A percentile compares a stretch with the other conserved stretches of the same genome.
phyloP scores from a whole-genome alignment of 2,329 filamentous ascomycete genomes.

The Periconia digitata region DNA sequence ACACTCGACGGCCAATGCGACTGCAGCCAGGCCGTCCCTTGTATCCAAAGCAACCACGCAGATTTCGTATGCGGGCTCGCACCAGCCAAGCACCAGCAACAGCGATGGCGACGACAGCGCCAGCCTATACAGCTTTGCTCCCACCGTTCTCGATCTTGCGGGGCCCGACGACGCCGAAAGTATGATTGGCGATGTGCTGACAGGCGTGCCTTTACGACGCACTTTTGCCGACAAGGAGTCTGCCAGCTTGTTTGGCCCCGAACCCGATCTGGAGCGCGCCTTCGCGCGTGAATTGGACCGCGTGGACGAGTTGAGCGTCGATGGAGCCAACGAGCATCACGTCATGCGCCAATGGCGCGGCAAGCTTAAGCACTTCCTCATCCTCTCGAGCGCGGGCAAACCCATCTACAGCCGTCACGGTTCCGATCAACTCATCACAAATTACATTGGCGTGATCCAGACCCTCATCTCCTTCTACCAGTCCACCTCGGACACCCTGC shows the following conservation, averaged over 20 bases:
- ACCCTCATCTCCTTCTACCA: slow-evolving; percentile 98
- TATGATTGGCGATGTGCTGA: slow-evolving; percentile 72
- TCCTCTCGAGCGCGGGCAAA: slow-evolving; percentile 93
- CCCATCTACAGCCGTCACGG: slow-evolving; percentile 97
- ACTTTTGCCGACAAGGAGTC: slow-evolving; percentile 57
- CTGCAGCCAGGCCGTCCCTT: slow-evolving; percentile 46
- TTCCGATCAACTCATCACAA: slow-evolving; percentile 84
- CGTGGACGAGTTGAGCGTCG: slow-evolving; percentile 61
- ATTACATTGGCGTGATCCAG: slow-evolving; percentile 92
- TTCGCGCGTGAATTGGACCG: slow-evolving; percentile 80
- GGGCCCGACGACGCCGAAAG: slow-evolving; percentile 85
- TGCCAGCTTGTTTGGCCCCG: slow-evolving; percentile 53
- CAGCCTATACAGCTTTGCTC: slow-evolving; percentile 68
- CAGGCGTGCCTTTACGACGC: slow-evolving; percentile 67
- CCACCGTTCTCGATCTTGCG: slow-evolving; percentile 63
- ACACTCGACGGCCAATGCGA: slow-evolving; percentile 39
- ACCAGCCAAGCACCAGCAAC: slow-evolving; percentile 66
- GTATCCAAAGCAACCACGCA: slow-evolving; percentile 78
- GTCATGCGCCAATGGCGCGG: slow-evolving; percentile 78
- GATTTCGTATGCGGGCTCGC: slow-evolving; percentile 75
- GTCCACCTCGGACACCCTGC: slow-evolving; percentile 72
- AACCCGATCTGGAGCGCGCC: slow-evolving; percentile 57
- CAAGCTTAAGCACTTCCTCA: slow-evolving; percentile 96
- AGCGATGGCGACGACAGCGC: slow-evolving; percentile 65
- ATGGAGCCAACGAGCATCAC: slow-evolving; percentile 62